Conservation (phyloP, 129 eudicot genomes). For the Centrapalus pauciflorus region DNA sequence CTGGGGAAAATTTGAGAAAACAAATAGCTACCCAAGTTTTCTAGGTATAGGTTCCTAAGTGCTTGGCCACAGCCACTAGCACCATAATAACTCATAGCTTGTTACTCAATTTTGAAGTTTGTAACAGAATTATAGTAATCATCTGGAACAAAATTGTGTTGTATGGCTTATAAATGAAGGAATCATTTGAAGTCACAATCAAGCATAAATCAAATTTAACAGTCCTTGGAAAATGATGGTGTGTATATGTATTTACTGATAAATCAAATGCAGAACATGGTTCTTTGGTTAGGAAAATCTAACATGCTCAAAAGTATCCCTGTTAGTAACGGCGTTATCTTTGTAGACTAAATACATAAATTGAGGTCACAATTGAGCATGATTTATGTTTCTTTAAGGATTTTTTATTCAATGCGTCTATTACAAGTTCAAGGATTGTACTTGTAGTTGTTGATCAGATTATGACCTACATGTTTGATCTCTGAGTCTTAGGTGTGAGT, state of each 20-base stretch:
- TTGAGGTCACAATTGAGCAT: background rate
- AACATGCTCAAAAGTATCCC: too few relatives aligned
- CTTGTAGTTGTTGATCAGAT: background rate
- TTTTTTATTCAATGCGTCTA: background rate
- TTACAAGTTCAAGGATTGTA: background rate
- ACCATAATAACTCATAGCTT: background rate
- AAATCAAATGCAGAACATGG: too few relatives aligned
- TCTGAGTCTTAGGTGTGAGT: background rate
- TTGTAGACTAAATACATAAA: too few relatives aligned
- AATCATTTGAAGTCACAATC: background rate
- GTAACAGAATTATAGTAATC: background rate
- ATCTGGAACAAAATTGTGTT: background rate
- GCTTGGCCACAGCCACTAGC: too few relatives aligned
- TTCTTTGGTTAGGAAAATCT: too few relatives aligned
- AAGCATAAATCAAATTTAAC: too few relatives aligned
- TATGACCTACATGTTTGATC: background rate
- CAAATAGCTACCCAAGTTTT: background rate
- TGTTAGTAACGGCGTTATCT: too few relatives aligned
- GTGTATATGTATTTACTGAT: background rate
- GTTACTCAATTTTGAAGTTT: background rate
- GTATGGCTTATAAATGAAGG: background rate
- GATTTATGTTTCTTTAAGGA: background rate
- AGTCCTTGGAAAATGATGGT: background rate
- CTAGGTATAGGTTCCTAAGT: background rate
- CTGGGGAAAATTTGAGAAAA: background rate